A percentile compares a stretch with the other conserved stretches of the same genome.
These are phyloP conservation scores for Cyanidium caldarium DNA, from an alignment of 23 red algal genomes.

Conservation along the genomic window DNA sequence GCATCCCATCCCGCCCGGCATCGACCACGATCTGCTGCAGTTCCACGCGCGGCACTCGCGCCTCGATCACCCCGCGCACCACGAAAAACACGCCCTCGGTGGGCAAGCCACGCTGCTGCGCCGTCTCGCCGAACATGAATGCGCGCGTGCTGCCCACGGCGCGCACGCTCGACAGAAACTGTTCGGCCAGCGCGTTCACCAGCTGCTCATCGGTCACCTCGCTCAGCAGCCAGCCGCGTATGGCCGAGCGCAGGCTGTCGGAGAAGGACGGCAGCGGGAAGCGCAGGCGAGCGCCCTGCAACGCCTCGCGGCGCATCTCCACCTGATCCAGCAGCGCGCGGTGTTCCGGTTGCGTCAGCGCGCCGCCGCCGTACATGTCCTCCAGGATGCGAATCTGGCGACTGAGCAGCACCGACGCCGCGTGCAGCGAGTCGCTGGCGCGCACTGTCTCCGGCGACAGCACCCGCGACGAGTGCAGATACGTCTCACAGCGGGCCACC, in stretches of 20 bases:
- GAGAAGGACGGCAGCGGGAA: background rate
- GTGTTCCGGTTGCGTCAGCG: background rate
- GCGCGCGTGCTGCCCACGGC: background rate
- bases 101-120: background rate
- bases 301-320: constrained; percentile 2
- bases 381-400: background rate
- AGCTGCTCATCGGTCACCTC: background rate
- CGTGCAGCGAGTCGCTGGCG: constrained; percentile 4
- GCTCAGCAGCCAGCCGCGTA: background rate
- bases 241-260: background rate
- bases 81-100: constrained; percentile 4
- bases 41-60: background rate
- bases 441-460: constrained; percentile 4
- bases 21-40: too few species aligned
- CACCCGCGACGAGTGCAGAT: constrained; percentile 2
- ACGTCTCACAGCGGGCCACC: background rate
- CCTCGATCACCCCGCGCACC: background rate
- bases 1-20: too few species aligned
- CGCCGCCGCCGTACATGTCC: background rate
- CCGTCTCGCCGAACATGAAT: background rate
- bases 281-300: background rate
- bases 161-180: background rate
- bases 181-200: background rate
- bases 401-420: background rate
- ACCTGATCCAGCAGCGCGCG: background rate